A percentile compares a stretch with the other conserved stretches of the same genome.
Evolutionary conservation across 306 rosid species (phyloP).

Genomic region (Acmispon strigosus): DNA sequence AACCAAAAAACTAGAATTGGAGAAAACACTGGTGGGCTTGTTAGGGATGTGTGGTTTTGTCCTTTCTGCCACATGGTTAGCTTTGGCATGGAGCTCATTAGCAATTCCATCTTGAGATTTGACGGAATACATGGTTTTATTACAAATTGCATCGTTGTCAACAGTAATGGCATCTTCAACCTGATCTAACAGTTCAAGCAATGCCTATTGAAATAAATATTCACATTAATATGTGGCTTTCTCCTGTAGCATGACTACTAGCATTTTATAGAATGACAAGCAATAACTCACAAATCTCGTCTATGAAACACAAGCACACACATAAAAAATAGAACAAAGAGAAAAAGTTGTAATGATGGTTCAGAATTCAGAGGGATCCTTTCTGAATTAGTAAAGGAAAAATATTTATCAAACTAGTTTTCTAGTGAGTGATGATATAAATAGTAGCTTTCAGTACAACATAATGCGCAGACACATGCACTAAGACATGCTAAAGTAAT

Average conservation of each 20-base stretch:
- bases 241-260: background rate
- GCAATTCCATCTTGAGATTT: conserved; percentile 33
- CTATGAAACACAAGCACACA: background rate
- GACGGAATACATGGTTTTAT: conserved; percentile 26
- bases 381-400: background rate
- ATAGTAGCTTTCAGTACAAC: background rate
- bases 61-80: conserved; percentile 25
- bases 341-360: background rate
- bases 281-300: background rate
- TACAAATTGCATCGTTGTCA: conserved; percentile 39
- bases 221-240: background rate
- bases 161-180: conserved; percentile 82
- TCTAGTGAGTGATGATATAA: background rate
- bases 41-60: conserved; percentile 8
- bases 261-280: background rate
- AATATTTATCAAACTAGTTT: background rate
- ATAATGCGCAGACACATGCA: background rate
- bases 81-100: conserved; percentile 23
- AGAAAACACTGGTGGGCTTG: conserved; percentile 7
- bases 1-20: conserved; percentile 56
- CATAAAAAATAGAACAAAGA: no score
- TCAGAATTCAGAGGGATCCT: background rate
- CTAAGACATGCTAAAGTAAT: background rate
- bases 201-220: conserved; percentile 45
- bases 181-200: conserved; percentile 95